Evolutionary conservation across 148 eudicot species (phyloP).

Genomic region (Salicornia ramosissima): DNA sequence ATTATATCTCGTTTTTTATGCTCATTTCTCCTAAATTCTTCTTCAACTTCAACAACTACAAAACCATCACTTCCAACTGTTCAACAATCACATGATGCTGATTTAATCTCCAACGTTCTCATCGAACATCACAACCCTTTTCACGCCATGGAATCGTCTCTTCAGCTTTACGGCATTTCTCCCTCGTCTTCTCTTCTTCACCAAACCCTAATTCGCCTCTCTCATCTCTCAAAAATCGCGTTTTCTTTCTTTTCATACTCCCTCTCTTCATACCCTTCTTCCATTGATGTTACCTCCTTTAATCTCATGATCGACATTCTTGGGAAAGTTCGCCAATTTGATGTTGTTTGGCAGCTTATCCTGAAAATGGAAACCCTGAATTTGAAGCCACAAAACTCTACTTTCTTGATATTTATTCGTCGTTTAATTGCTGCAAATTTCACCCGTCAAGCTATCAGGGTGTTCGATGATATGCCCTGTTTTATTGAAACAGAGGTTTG

Average conservation of each 20-base stretch:
- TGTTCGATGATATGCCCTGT: slow-evolving; percentile 67
- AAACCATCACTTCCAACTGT: slow-evolving; percentile 48
- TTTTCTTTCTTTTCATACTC: slow-evolving; percentile 63
- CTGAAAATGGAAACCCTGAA: slow-evolving; percentile 42
- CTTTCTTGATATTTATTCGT: slow-evolving; percentile 54
- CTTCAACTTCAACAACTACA: slow-evolving; percentile 12
- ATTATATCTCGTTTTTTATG: not conserved
- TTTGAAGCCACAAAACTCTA: slow-evolving; percentile 40
- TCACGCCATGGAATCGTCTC: slow-evolving; percentile 82
- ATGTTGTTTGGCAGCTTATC: slow-evolving; percentile 74
- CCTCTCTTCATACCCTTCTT: slow-evolving; percentile 18
- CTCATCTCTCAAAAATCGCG: slow-evolving; percentile 62
- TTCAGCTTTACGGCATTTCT: slow-evolving; percentile 74
- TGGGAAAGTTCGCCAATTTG: slow-evolving; percentile 72
- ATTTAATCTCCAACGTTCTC: slow-evolving; percentile 50
- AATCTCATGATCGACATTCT: slow-evolving; percentile 56
- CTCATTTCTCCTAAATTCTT: not conserved
- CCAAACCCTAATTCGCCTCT: slow-evolving; percentile 77
- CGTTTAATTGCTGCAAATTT: slow-evolving; percentile 63
- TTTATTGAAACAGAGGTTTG: slow-evolving; percentile 32
- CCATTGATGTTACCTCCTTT: slow-evolving; percentile 39
- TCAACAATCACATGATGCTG: slow-evolving; percentile 48
- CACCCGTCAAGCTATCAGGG: slow-evolving; percentile 72
- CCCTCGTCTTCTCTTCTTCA: slow-evolving; percentile 54
- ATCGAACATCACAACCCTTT: slow-evolving; percentile 89